Evolutionary conservation across 345 rosid genomes (phyloP), one percentile per base, ranked within the genome.

Genomic region (Mangifera indica): DNA sequence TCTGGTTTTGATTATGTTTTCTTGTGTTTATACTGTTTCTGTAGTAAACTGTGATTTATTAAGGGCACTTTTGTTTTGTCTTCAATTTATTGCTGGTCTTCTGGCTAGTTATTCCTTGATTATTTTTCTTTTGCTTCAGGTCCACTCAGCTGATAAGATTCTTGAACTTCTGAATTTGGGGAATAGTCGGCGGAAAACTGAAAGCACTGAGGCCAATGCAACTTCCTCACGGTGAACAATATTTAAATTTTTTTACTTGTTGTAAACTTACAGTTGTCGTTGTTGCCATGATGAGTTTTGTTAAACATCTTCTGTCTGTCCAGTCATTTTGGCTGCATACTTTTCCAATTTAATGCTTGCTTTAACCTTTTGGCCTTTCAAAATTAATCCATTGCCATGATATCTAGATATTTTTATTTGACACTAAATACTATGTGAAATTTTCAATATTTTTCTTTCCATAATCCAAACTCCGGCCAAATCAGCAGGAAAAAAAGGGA

Each of bases 111-210:
- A 29, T 32, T 76, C 60, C 42, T 73, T n/a, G 12, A n/a, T n/a
- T n/a, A n/a, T n/a, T 42, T 67, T 66, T 46, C 60, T 81, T 61
- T 25, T 71, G 48, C 60, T 78, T 72, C 74, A 93, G 98, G 97
- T 94, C 70, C 86, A 78, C 74, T 90, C 98, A 56, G 91, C 98
- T 49, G 92, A 90, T 76, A 91, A 86, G 77, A 94, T 94, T 81
- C 88, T 94, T 84, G 97, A 92, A 78, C 88, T 94, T 69, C 77
- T 94, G 79, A 91, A 89, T 84, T 70, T 94, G 81, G 98, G 98
- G 67, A 94, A 94, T 68, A 87, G 95, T 79, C 80, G 97, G 72
- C 76, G 98, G 67, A 94, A 94, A 87, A 94, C 93, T 49, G 98
- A 94, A 76, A 89, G 92, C 81, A 94, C 97, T 1, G 97, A 92